Conservation (phyloP, 257 asterid genomes). For the Solanum medicagineum region DNA sequence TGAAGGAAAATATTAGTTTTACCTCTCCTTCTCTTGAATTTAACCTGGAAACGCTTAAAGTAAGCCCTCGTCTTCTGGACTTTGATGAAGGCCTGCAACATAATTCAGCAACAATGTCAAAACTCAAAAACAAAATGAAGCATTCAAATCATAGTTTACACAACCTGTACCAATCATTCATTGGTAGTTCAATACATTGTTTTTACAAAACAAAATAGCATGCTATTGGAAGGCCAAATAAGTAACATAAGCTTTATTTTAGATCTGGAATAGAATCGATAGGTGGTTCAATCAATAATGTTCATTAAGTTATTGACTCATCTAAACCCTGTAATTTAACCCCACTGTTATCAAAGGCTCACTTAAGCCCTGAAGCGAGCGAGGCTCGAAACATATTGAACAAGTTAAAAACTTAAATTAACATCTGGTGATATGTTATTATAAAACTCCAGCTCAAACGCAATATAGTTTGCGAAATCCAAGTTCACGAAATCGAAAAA, state of each 20-base stretch:
- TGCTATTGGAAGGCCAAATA: not conserved
- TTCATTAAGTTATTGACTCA: too few relatives aligned
- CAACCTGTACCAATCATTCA: not conserved
- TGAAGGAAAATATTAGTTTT: not conserved
- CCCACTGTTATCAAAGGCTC: too few relatives aligned
- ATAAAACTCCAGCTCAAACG: not conserved
- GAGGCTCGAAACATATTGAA: not conserved
- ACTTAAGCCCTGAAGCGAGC: too few relatives aligned
- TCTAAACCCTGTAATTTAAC: too few relatives aligned
- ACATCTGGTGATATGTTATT: not conserved
- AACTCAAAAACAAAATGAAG: not conserved
- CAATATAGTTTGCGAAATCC: not conserved
- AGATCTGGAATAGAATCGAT: not conserved
- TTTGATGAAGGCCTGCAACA: conserved; percentile 35
- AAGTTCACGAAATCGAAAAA: not conserved
- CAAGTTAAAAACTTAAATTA: not conserved
- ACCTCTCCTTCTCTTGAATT: conserved; percentile 74
- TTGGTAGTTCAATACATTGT: not conserved
- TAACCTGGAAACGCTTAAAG: conserved; percentile 65
- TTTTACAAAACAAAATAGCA: not conserved
- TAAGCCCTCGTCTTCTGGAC: conserved; percentile 48
- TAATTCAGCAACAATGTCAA: not conserved
- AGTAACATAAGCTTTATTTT: not conserved
- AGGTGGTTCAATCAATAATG: not conserved
- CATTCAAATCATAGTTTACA: not conserved